phyloP scores from a whole-genome alignment of 2,329 filamentous ascomycete genomes.

The Macroventuria anomochaeta region DNA sequence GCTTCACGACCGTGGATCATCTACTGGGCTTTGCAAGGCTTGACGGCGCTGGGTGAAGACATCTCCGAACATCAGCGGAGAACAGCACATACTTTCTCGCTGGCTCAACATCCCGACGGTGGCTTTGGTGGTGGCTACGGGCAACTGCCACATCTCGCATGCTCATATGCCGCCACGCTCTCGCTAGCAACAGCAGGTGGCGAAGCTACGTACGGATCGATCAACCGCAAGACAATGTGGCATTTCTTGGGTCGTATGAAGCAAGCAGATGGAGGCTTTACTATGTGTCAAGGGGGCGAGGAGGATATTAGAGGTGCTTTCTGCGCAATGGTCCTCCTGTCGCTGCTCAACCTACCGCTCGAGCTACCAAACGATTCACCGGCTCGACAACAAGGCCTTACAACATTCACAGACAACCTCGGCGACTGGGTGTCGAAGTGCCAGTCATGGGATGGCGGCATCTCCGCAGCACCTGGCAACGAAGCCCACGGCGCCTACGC shows the following conservation, averaged over 20 bases:
- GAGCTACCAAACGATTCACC: constrained; percentile 76
- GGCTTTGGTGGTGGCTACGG: constrained; percentile 95
- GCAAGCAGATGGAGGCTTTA: constrained; percentile 87
- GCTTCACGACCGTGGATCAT: constrained; percentile 91
- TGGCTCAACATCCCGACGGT: constrained; percentile 81
- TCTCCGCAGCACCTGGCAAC: constrained; percentile 81
- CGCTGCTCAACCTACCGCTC: constrained; percentile 81
- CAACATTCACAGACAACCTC: constrained; percentile 73
- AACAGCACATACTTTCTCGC: constrained; percentile 74
- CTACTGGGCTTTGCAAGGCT: constrained; percentile 85
- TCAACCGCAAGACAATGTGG: constrained; percentile 88
- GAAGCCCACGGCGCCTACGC: constrained; percentile 98
- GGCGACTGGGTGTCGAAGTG: constrained; percentile 82
- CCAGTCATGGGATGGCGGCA: constrained; percentile 95
- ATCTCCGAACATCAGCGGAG: constrained; percentile 68
- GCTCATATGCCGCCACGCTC: constrained; percentile 84
- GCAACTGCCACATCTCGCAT: constrained; percentile 85
- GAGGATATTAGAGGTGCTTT: constrained; percentile 94
- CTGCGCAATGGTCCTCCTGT: constrained; percentile 84
- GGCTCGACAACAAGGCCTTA: constrained; percentile 66
- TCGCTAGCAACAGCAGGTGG: constrained; percentile 80
- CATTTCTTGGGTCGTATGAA: constrained; percentile 87
- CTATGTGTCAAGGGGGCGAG: constrained; percentile 84
- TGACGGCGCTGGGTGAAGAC: constrained; percentile 80
- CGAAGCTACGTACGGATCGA: constrained; percentile 71